These are phyloP conservation scores for Alternaria alternata DNA, from an alignment of 2,329 filamentous ascomycete species.

Conservation along the genomic window DNA sequence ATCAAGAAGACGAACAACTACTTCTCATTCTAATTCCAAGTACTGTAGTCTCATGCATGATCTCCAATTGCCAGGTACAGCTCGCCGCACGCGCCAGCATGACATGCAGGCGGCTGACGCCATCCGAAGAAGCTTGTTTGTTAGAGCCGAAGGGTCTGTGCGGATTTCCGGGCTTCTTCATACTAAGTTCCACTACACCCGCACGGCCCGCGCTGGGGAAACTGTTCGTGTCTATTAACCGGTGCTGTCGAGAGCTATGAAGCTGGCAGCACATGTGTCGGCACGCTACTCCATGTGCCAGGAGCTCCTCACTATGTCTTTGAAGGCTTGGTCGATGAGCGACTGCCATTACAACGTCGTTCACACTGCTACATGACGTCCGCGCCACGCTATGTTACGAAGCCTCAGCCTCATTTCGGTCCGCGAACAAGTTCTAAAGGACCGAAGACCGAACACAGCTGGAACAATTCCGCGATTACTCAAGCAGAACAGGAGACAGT, in stretches of 20 bases:
- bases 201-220: not conserved
- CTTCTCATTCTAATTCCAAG: not conserved
- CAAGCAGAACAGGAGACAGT: not conserved
- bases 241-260: not conserved
- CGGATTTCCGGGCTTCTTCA: not conserved
- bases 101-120: not conserved
- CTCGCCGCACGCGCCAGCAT: not conserved
- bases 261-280: not conserved
- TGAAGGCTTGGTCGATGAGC: not conserved
- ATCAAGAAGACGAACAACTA: not conserved
- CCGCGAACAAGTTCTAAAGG: constrained; percentile 2
- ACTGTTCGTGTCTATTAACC: not conserved
- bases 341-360: not conserved
- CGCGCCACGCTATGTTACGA: not conserved
- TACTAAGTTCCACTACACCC: not conserved
- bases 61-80: not conserved
- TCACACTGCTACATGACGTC: not conserved
- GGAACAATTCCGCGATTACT: not conserved
- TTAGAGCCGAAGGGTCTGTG: not conserved
- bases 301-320: not conserved
- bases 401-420: not conserved
- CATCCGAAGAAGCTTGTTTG: not conserved
- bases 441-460: not conserved
- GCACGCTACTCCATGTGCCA: not conserved
- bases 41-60: not conserved